Conservation (phyloP, 371 early-diverging fungal species). For the Globomyces sp. region DNA sequence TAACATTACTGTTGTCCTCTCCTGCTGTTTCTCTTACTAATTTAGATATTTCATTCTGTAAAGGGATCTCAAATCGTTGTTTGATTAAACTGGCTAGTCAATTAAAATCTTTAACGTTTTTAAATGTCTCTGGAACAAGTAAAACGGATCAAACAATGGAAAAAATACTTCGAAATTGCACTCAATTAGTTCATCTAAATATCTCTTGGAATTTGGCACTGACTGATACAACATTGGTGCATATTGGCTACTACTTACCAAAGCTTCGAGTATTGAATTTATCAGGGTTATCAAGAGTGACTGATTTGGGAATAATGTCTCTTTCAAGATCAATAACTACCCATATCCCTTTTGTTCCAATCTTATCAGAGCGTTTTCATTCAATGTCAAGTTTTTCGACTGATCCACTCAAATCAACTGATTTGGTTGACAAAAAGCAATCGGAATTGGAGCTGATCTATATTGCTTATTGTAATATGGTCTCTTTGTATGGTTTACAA, state of each 20-base stretch:
- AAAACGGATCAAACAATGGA: constrained; percentile 19
- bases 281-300: not conserved
- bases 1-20: not conserved
- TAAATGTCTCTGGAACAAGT: constrained; percentile 47
- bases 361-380: too few species aligned
- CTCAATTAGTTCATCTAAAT: not conserved
- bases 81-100: constrained; percentile 41
- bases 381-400: too few species aligned
- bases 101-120: constrained; percentile 29
- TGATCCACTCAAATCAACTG: too few species aligned
- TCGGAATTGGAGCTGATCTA: too few species aligned
- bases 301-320: constrained; percentile 14
- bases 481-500: too few species aligned
- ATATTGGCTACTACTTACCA: not conserved
- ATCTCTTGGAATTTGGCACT: constrained; percentile 10
- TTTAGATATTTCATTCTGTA: constrained; percentile 48
- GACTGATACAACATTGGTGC: constrained; percentile 10
- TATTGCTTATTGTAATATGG: too few species aligned
- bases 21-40: constrained; percentile 17
- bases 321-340: not conserved
- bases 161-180: constrained; percentile 2
- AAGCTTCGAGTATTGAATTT: constrained; percentile 1
- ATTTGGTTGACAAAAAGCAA: too few species aligned
- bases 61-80: constrained; percentile 48
- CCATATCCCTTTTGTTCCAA: too few species aligned